Evolutionary conservation across 2,329 filamentous ascomycete species (phyloP).

Genomic region (Pseudohalonectria lignicola): DNA sequence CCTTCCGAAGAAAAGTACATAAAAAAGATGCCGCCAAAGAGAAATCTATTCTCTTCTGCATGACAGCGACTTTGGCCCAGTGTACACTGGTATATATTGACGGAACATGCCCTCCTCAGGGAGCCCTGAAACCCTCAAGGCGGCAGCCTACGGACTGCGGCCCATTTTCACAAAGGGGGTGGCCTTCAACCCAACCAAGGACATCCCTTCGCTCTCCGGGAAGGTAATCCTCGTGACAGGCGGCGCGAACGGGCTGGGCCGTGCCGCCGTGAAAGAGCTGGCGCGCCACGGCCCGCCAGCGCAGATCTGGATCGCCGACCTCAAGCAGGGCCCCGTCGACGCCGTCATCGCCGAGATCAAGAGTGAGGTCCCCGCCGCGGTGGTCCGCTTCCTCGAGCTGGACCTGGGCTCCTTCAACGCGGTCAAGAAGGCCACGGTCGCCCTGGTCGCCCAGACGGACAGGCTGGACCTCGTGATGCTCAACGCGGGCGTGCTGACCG

Average conservation of each 20-base stretch:
- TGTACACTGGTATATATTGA: too few species aligned
- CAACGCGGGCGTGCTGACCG: slow-evolving; percentile 32
- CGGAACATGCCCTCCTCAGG: too few species aligned
- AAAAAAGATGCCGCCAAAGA: too few species aligned
- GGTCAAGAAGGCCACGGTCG: slow-evolving; percentile 25
- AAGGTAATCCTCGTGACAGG: slow-evolving; percentile 35
- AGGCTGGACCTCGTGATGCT: slow-evolving; percentile 31
- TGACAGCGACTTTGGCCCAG: too few species aligned
- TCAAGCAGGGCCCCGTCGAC: slow-evolving; percentile 20
- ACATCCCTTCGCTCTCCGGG: slow-evolving; percentile 24
- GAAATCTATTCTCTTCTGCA: too few species aligned
- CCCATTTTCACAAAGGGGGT: slow-evolving; percentile 3
- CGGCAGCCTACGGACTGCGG: background rate
- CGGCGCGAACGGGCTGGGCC: slow-evolving; percentile 34
- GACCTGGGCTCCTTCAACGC: slow-evolving; percentile 31
- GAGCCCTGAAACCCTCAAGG: background rate
- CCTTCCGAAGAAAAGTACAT: too few species aligned
- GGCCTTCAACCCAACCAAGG: slow-evolving; percentile 15
- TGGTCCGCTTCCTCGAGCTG: slow-evolving; percentile 23
- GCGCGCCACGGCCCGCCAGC: slow-evolving; percentile 21
- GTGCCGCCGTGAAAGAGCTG: slow-evolving; percentile 27
- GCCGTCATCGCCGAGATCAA: slow-evolving; percentile 24
- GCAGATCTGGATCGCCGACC: slow-evolving; percentile 18
- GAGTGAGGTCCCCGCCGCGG: slow-evolving; percentile 7
- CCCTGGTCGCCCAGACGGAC: slow-evolving; percentile 18